Conservation (phyloP, 2,329 filamentous ascomycete species). For the Aureobasidium vineae region DNA sequence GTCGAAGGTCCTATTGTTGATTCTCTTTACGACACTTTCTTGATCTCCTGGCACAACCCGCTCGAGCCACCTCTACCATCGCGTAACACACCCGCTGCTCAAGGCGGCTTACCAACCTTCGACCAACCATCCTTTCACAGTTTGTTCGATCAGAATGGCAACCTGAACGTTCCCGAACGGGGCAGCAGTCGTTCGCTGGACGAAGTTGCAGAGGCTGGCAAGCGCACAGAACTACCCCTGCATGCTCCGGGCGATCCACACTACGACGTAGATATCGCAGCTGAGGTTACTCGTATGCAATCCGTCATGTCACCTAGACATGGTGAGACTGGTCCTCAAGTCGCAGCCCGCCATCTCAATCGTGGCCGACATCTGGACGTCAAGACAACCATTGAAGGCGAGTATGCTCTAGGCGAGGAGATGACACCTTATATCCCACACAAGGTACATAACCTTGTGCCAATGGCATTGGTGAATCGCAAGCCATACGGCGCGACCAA, state of each 20-base stretch:
- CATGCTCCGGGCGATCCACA: constrained; percentile 60
- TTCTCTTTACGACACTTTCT: constrained; percentile 68
- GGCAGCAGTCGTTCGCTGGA: constrained; percentile 15
- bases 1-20: constrained; percentile 75
- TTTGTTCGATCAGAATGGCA: constrained; percentile 37
- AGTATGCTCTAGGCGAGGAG: constrained; percentile 52
- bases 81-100: constrained; percentile 51
- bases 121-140: constrained; percentile 36
- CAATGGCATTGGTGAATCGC: constrained; percentile 70
- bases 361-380: constrained; percentile 34
- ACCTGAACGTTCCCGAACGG: constrained; percentile 32
- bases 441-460: constrained; percentile 55
- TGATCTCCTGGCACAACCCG: constrained; percentile 68
- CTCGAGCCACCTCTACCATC: constrained; percentile 61
- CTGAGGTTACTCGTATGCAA: constrained; percentile 63
- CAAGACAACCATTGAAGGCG: constrained; percentile 49
- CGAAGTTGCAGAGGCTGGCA: constrained; percentile 29
- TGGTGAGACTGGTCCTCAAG: constrained; percentile 56
- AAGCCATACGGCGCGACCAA: constrained; percentile 65
- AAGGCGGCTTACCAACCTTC: constrained; percentile 38
- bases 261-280: constrained; percentile 61
- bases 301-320: constrained; percentile 52
- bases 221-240: constrained; percentile 47
- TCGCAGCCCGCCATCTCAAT: constrained; percentile 63
- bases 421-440: constrained; percentile 67